Conservation (phyloP, 2,329 filamentous ascomycete species). For the Camillea tinctor region DNA sequence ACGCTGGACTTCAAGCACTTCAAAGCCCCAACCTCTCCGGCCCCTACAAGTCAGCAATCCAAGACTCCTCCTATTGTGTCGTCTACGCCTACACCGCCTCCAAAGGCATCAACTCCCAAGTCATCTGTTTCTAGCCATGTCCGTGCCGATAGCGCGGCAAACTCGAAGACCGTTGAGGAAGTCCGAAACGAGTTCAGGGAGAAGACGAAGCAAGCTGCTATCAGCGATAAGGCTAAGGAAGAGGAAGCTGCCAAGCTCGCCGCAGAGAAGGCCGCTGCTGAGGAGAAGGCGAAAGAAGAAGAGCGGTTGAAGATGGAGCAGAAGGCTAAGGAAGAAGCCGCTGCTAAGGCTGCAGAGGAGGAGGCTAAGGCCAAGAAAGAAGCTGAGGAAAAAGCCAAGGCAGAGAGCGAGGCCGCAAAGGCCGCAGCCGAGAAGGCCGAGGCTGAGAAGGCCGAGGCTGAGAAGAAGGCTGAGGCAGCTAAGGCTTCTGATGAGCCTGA, state of each 20-base stretch:
- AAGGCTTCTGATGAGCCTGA: constrained; percentile 40
- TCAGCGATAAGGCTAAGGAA: constrained; percentile 46
- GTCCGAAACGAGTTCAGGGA: constrained; percentile 80
- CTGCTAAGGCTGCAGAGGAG: constrained; percentile 37
- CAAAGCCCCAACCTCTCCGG: constrained; percentile 57
- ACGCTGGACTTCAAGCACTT: constrained; percentile 66
- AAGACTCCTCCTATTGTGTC: constrained; percentile 71
- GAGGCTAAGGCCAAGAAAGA: constrained; percentile 33
- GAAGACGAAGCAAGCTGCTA: constrained; percentile 65
- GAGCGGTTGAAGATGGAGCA: constrained; percentile 26
- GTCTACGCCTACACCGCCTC: constrained; percentile 76
- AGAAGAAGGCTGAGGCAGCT: constrained; percentile 31
- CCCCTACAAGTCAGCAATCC: constrained; percentile 51
- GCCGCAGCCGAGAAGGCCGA: constrained; percentile 33
- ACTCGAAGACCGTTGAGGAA: constrained; percentile 74
- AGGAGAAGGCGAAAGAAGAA: constrained; percentile 28
- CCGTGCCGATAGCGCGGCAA: constrained; percentile 67
- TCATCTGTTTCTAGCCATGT: constrained; percentile 56
- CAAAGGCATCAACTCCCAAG: constrained; percentile 64
- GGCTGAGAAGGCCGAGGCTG: constrained; percentile 25
- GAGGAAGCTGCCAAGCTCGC: constrained; percentile 38
- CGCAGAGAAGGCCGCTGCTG: constrained; percentile 31
- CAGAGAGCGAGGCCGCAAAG: constrained; percentile 28
- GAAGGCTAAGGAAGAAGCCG: constrained; percentile 26
- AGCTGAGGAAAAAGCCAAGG: constrained; percentile 27